Evolutionary conservation across 352 stramenopile genomes (phyloP), one percentile per base, ranked within the genome.

Genomic region (Phytophthora citricola): DNA sequence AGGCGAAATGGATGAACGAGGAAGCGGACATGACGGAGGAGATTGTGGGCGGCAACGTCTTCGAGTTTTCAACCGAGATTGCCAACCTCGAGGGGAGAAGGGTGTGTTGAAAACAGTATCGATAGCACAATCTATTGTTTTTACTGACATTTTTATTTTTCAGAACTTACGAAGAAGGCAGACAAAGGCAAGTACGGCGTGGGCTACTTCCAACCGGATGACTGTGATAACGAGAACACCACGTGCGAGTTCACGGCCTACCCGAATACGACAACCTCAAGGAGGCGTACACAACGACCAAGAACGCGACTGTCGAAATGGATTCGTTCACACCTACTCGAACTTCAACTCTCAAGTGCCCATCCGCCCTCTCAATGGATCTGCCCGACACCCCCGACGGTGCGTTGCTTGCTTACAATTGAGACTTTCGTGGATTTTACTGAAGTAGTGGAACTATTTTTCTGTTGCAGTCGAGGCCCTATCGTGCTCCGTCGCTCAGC

Each of bases 1-100:
- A 91, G 82, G 86, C 86, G 15, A 92, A 90, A 61, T 94, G 86
- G 86, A 94, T 94, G 83, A 94, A 94, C 65, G 80, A 89, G 29
- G 85, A 92, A 48, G 17, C 66, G 5, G 82, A 87, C 26, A 92
- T 94, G 86, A 90, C 77, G 8, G 74, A 75, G 15, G 72, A 89
- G 29, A 87, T 92, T 46, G 79, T 92, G 20, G 86, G 86, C 17
- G 86, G 86, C 55, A 92, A 91, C 46, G 86, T 91, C 1, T 94
- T 92, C 29, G 86, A 94, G 73, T 94, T 92, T 39, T 83, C 77
- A 3, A 91, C 84, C 1, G 86, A 94, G 58, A 78, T 91, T 38
- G 74, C 72, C 27, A 92, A 94, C 59, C 73, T 85, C 39, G 66
- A 74, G 34, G 72, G 9, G 51, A 55, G 9, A 79, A 84, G 47